phyloP scores from a whole-genome alignment of 805 yeast species.

The Teunomyces gatunensis region DNA sequence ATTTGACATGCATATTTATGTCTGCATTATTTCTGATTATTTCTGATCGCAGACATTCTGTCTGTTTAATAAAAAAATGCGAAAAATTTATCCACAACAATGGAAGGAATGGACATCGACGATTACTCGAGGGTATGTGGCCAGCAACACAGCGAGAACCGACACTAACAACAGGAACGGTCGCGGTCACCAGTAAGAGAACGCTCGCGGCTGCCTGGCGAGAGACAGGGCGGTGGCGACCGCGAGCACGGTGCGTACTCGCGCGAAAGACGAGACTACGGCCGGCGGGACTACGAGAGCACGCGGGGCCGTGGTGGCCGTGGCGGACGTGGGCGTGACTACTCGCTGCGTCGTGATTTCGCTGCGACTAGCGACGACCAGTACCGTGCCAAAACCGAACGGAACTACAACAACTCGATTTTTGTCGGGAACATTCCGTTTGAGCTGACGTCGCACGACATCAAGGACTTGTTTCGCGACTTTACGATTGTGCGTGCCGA shows the following conservation, averaged over 20 bases:
- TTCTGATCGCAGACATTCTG: background rate
- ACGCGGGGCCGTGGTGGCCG: constrained; percentile 13
- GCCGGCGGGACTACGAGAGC: constrained; percentile 1
- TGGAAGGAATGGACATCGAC: constrained; percentile 66
- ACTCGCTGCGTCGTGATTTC: constrained; percentile 20
- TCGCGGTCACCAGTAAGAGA: constrained; percentile 26
- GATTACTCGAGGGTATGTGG: constrained; percentile 58
- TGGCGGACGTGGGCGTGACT: constrained; percentile 10
- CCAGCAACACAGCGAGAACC: background rate
- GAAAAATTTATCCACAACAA: constrained; percentile 15
- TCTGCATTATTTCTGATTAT: no score
- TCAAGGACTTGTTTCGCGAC: constrained; percentile 54
- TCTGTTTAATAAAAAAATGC: background rate
- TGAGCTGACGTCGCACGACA: constrained; percentile 55
- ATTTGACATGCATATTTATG: background rate
- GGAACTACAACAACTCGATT: constrained; percentile 67
- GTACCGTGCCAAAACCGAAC: constrained; percentile 34
- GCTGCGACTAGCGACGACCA: constrained; percentile 29
- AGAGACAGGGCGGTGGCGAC: background rate
- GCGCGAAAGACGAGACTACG: constrained; percentile 7
- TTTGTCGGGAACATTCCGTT: constrained; percentile 76
- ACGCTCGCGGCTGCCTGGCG: constrained; percentile 12
- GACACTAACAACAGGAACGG: constrained; percentile 20
- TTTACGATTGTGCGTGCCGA: constrained; percentile 71
- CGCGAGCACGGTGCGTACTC: constrained; percentile 11